Evolutionary conservation across 2,329 filamentous ascomycete species (phyloP), one percentile per base, ranked within the genome.

Genomic region (Bipolaris victoriae): DNA sequence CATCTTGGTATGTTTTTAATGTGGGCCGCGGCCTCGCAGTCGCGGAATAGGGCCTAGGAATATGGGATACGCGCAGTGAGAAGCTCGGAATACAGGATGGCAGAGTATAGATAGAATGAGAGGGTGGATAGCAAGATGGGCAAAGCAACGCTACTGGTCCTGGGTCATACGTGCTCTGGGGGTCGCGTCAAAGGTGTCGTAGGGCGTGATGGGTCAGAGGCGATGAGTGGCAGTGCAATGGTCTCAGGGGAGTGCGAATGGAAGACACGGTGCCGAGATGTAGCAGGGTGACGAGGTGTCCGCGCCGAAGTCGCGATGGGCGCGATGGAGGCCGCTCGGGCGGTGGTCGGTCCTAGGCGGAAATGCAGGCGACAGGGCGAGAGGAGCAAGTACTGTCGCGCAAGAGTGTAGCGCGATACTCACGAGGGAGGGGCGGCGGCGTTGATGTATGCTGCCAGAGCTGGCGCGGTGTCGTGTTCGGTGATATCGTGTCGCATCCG

Each of bases 1-100:
- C 88, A 91, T 91, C 75, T 78, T 83, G 67, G 39, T 60, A 36
- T 50, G 33, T 57, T 60, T 52, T 52, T 40, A 60, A 51, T 49
- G 55, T 64, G 51, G 55, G 49, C 46, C 36, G 53, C 46, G 52
- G 60, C 60, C 55, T 64, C 56, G 52, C 60, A 50, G 62, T 61
- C 43, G 49, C 39, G 36, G 51, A 33, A 36, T 52, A 16, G 20
- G 18, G 39, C 22, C 31, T 47, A 37, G 53, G 50, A 33, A 62
- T 55, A 48, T 43, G 57, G 36, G 44, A 52, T 37, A 52, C 45
- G 51, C 37, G 39, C 39, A 11, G 29, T 43, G 20, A 20, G 33
- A 31, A 54, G 24, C 22, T 49, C 36, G 54, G 45, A 47, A 57
- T 56, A 44, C 52, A 37, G 49, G 57, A 47, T 52, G 29, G 44